phyloP scores from a whole-genome alignment of 768 basidiomycete genomes.

The Cystofilobasidium capitatum region DNA sequence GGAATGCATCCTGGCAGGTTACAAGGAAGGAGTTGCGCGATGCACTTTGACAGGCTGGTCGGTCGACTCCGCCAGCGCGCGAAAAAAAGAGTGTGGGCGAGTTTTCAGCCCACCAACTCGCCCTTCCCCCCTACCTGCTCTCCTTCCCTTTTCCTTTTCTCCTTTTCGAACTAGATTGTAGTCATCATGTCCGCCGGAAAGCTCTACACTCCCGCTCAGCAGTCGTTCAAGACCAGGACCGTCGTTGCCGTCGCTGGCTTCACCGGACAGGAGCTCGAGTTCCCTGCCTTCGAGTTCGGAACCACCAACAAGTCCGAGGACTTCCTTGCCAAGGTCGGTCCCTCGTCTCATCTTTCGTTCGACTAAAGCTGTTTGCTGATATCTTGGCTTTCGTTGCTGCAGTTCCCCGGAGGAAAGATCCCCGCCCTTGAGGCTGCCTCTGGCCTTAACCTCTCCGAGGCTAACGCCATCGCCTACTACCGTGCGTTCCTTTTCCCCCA shows the following conservation, averaged over 20 bases:
- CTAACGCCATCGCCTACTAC: conserved; percentile 71
- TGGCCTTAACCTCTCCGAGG: conserved; percentile 71
- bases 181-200: conserved; percentile 16
- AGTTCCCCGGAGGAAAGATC: conserved; percentile 64
- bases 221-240: conserved; percentile 13
- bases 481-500: conserved; percentile 53
- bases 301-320: conserved; percentile 21
- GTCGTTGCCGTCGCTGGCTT: conserved; percentile 12
- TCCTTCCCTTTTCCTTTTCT: not conserved
- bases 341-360: not conserved
- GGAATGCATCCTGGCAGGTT: no score
- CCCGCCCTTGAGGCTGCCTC: conserved; percentile 62
- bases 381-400: not conserved
- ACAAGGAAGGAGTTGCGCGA: no score
- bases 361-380: not conserved
- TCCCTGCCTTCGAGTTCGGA: conserved; percentile 13
- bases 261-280: conserved; percentile 14
- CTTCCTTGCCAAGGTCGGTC: conserved; percentile 20
- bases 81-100: no score
- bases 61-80: no score
- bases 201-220: conserved; percentile 17
- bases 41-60: no score
- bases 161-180: not conserved
- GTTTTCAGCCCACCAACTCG: conserved; percentile 5
- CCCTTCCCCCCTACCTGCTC: no score